Evolutionary conservation across 805 yeast species (phyloP).

Genomic region (Osmozyma mogii): DNA sequence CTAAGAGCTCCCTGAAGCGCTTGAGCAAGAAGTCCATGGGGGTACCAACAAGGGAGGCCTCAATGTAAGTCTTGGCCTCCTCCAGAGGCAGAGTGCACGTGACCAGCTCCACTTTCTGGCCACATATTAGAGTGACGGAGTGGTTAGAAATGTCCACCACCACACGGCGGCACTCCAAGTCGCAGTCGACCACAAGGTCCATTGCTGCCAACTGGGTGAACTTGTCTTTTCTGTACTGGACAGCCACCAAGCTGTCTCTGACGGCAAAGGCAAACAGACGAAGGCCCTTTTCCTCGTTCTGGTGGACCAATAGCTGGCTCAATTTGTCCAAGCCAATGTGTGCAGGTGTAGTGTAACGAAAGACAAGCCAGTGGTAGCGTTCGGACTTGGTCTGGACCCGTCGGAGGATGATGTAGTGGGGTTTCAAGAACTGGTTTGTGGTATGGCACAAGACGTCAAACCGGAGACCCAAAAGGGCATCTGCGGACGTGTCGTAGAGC

Average conservation of each 20-base stretch:
- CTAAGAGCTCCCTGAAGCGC: too few relatives aligned
- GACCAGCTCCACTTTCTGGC: conserved; percentile 8
- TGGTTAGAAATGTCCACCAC: conserved; percentile 5
- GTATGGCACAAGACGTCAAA: conserved; percentile 34
- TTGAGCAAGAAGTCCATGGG: too few relatives aligned
- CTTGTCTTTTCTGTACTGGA: conserved; percentile 27
- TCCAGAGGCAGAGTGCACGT: conserved; percentile 2
- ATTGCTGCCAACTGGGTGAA: conserved; percentile 11
- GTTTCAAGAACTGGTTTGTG: conserved; percentile 20
- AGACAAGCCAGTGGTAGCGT: conserved; percentile 25
- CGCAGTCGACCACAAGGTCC: conserved; percentile 10
- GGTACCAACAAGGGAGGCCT: conserved; percentile 5
- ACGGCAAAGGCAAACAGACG: conserved; percentile 16
- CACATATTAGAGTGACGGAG: conserved; percentile 17
- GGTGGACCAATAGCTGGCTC: conserved; percentile 6
- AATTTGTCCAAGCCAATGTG: conserved; percentile 19
- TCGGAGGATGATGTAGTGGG: conserved; percentile 46
- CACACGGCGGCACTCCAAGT: conserved; percentile 21
- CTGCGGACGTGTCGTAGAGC: conserved; percentile 17
- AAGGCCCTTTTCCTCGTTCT: conserved; percentile 13
- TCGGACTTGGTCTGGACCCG: background rate
- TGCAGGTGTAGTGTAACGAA: conserved; percentile 30
- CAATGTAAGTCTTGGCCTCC: conserved; percentile 3
- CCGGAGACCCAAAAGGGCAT: conserved; percentile 39
- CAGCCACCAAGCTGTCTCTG: conserved; percentile 15